Evolutionary conservation across 176 grass and related monocot genomes (phyloP).

Genomic region (Oryza brachyantha): DNA sequence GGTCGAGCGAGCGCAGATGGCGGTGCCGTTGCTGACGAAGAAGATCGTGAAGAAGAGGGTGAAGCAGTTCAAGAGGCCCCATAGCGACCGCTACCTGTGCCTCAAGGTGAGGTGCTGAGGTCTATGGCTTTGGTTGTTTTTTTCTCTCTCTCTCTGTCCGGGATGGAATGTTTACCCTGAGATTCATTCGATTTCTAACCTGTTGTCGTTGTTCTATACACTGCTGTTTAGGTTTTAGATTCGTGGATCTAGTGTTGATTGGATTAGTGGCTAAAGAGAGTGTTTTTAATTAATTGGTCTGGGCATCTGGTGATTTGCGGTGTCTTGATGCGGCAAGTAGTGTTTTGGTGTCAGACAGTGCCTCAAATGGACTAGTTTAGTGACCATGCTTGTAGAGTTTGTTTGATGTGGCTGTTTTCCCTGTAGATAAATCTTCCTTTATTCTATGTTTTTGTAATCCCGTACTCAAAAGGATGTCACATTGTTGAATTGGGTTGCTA

Average conservation of each 20-base stretch:
- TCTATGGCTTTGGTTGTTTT: too few species aligned
- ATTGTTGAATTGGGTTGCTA: neutral
- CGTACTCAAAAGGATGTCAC: neutral
- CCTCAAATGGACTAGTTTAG: neutral
- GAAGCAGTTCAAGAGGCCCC: slow-evolving; percentile 81
- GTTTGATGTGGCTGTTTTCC: neutral
- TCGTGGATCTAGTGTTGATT: too few species aligned
- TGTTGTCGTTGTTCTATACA: too few species aligned
- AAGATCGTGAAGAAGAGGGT: slow-evolving; percentile 86
- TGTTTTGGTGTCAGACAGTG: neutral
- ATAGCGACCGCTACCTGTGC: slow-evolving; percentile 69
- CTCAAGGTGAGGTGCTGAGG: slow-evolving; percentile 58
- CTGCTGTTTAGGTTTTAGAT: too few species aligned
- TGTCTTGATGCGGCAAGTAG: neutral
- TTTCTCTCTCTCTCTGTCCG: neutral
- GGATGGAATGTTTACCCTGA: too few species aligned
- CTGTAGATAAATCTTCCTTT: neutral
- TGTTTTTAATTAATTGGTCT: too few species aligned
- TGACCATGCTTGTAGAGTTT: neutral
- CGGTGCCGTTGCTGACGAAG: slow-evolving; percentile 58
- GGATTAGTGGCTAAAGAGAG: too few species aligned
- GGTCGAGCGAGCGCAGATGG: slow-evolving; percentile 59
- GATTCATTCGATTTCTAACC: too few species aligned
- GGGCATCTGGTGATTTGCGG: too few species aligned
- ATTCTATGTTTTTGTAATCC: neutral